Evolutionary conservation across 2,329 filamentous ascomycete genomes (phyloP).

Genomic region (Fusarium napiforme): DNA sequence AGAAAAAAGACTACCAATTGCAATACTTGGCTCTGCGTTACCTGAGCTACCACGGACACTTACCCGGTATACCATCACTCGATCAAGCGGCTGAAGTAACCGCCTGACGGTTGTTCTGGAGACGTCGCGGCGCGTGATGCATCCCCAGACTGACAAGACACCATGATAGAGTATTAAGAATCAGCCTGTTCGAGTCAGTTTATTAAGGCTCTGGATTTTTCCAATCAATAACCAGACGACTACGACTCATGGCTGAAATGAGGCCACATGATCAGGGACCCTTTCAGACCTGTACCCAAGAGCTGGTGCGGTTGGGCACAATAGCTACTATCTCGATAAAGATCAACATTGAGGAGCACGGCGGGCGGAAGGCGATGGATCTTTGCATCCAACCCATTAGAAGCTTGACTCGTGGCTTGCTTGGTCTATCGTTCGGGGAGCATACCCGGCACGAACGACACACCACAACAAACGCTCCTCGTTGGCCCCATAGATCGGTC

Average conservation of each 20-base stretch:
- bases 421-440: constrained; percentile 33
- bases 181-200: constrained; percentile 17
- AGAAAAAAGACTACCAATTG: background rate
- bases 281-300: background rate
- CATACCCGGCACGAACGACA: constrained; percentile 36
- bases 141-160: constrained; percentile 37
- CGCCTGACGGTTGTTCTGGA: constrained; percentile 28
- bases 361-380: constrained; percentile 26
- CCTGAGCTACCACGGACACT: background rate
- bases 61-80: background rate
- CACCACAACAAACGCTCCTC: constrained; percentile 25
- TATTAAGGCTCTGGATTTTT: constrained; percentile 17
- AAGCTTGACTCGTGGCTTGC: constrained; percentile 39
- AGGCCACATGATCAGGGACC: constrained; percentile 16
- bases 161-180: constrained; percentile 11
- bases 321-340: constrained; percentile 30
- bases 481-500: constrained; percentile 35
- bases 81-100: background rate
- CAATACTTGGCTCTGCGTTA: background rate
- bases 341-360: constrained; percentile 32
- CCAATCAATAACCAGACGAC: constrained; percentile 3
- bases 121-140: constrained; percentile 25
- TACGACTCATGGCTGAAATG: constrained; percentile 30
- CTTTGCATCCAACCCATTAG: constrained; percentile 11
- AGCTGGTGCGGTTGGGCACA: constrained; percentile 23